A percentile compares a stretch with the other conserved stretches of the same genome.
Evolutionary conservation across 192 early-diverging fungal species (phyloP).

Genomic region (Coemansia sp.): DNA sequence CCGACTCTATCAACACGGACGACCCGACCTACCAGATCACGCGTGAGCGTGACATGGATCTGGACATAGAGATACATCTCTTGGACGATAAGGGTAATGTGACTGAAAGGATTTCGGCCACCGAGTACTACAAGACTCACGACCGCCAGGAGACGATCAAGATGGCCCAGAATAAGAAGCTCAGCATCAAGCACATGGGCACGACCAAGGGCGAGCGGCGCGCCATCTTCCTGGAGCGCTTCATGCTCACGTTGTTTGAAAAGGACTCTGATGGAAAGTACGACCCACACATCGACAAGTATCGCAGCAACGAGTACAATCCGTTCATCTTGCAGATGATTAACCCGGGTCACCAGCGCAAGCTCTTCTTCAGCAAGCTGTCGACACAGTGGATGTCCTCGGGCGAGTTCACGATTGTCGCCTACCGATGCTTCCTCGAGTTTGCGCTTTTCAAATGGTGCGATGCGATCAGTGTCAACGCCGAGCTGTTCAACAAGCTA

Average conservation of each 20-base stretch:
- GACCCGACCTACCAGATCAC: slow-evolving; percentile 41
- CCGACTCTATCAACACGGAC: slow-evolving; percentile 38
- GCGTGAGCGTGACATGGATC: slow-evolving; percentile 28
- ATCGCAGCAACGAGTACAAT: slow-evolving; percentile 52
- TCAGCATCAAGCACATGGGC: slow-evolving; percentile 26
- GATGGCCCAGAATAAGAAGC: slow-evolving; percentile 13
- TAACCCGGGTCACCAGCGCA: slow-evolving; percentile 43
- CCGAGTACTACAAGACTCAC: slow-evolving; percentile 50
- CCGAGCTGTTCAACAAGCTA: slow-evolving; percentile 51
- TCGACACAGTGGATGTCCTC: slow-evolving; percentile 47
- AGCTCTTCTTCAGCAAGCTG: slow-evolving; percentile 48
- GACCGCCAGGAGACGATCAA: slow-evolving; percentile 27
- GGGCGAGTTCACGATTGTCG: slow-evolving; percentile 53
- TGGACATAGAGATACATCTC: slow-evolving; percentile 28
- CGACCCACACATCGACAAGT: slow-evolving; percentile 47
- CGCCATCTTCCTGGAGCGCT: slow-evolving; percentile 49
- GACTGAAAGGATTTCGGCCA: slow-evolving; percentile 9
- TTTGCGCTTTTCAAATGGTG: slow-evolving; percentile 52
- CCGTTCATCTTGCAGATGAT: slow-evolving; percentile 49
- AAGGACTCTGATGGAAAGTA: slow-evolving; percentile 39
- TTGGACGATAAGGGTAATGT: slow-evolving; percentile 33
- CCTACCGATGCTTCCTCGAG: slow-evolving; percentile 50
- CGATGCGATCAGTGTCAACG: slow-evolving; percentile 49
- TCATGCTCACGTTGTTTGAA: slow-evolving; percentile 54
- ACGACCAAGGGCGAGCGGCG: slow-evolving; percentile 26